Conservation (phyloP, 1,284 basidiomycete genomes). For the Porodaedalea pini region DNA sequence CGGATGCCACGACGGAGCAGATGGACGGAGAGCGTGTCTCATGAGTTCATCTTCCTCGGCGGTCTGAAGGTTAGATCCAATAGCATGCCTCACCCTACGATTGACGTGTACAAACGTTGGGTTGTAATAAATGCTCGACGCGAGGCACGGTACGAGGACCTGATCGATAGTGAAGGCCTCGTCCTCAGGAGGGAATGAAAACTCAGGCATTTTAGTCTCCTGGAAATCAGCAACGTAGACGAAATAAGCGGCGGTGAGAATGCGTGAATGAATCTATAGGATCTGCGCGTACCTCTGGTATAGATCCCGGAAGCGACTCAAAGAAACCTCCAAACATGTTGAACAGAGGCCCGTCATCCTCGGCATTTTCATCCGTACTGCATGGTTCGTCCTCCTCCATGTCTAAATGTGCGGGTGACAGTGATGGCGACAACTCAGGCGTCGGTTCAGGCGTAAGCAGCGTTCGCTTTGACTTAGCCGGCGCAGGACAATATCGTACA, state of each 20-base stretch:
- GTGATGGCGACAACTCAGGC: background rate
- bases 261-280: background rate
- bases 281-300: too few relatives aligned
- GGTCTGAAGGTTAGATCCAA: too few relatives aligned
- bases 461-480: background rate
- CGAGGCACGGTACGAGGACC: constrained; percentile 12
- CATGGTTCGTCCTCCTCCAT: background rate
- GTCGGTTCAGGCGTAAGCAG: constrained; percentile 8
- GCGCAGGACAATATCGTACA: background rate
- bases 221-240: background rate
- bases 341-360: too few relatives aligned
- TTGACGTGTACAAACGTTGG: constrained; percentile 2
- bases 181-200: too few relatives aligned
- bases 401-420: too few relatives aligned
- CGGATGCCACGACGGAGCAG: too few relatives aligned
- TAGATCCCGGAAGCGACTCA: too few relatives aligned
- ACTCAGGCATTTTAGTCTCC: too few relatives aligned
- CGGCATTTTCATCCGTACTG: background rate
- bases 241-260: background rate
- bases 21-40: too few relatives aligned
- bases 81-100: too few relatives aligned
- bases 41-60: too few relatives aligned
- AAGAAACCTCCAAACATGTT: too few relatives aligned
- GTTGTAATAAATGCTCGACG: constrained; percentile 10
- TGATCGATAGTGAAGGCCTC: background rate